Evolutionary conservation across 2,329 filamentous ascomycete genomes (phyloP).

Genomic region (Fusarium drepaniforme): DNA sequence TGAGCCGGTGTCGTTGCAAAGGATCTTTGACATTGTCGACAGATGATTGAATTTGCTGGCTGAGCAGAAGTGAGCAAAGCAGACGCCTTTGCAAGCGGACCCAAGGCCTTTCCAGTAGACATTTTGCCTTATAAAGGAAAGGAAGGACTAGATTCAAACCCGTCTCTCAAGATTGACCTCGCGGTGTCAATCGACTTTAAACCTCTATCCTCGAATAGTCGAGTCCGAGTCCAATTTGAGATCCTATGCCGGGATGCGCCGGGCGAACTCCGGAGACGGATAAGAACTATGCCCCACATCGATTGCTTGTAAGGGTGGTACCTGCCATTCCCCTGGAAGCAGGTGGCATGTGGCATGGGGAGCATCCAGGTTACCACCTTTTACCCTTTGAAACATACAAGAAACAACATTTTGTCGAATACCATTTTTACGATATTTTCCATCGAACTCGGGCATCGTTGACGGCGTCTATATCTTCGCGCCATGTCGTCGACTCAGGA

Average conservation of each 20-base stretch:
- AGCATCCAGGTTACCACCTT: conserved; percentile 39
- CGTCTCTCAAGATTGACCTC: conserved; percentile 9
- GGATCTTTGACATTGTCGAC: conserved; percentile 61
- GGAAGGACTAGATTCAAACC: background rate
- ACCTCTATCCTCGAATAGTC: background rate
- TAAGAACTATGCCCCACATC: conserved; percentile 26
- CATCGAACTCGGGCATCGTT: conserved; percentile 26
- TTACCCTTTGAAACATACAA: conserved; percentile 29
- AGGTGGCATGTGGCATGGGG: conserved; percentile 42
- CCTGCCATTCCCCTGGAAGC: conserved; percentile 24
- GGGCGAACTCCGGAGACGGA: conserved; percentile 45
- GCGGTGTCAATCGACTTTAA: conserved; percentile 15
- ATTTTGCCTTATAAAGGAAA: conserved; percentile 22
- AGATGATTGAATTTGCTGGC: conserved; percentile 48
- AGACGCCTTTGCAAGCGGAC: conserved; percentile 27
- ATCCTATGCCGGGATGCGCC: conserved; percentile 33
- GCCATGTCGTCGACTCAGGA: conserved; percentile 55
- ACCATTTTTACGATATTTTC: conserved; percentile 10
- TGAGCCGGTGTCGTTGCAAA: conserved; percentile 59
- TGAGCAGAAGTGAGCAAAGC: conserved; percentile 11
- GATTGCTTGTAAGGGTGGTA: conserved; percentile 20
- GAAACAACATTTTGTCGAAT: conserved; percentile 24
- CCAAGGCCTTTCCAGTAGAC: conserved; percentile 27
- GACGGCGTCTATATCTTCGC: conserved; percentile 31
- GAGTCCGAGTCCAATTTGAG: conserved; percentile 1